A percentile compares a stretch with the other conserved stretches of the same genome.
Evolutionary conservation across 202 grass and related monocot genomes (phyloP).

Genomic region (Zizania palustris): DNA sequence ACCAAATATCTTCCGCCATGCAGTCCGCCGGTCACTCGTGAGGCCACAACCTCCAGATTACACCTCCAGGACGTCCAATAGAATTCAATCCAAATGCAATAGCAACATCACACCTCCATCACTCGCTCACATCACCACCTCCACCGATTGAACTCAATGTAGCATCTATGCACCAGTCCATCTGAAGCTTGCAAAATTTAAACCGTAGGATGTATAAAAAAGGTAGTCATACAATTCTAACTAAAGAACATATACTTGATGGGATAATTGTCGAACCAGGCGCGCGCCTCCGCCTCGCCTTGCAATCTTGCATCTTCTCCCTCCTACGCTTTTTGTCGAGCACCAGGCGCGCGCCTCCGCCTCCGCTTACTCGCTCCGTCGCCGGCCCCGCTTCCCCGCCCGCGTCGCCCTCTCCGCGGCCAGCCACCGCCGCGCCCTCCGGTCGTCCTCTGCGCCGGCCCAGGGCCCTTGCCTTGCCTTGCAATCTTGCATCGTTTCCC

Average conservation of each 20-base stretch:
- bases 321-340: constrained; percentile 37
- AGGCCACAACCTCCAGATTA: background rate
- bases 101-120: background rate
- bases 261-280: no score
- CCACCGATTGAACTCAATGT: background rate
- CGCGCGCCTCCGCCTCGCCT: background rate
- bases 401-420: no score
- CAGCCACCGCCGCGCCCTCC: no score
- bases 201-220: no score
- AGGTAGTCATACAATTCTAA: no score
- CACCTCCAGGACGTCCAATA: background rate
- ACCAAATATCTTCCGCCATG: background rate
- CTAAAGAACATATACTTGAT: no score
- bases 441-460: no score
- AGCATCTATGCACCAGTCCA: no score
- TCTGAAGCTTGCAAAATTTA: no score
- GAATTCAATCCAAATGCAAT: background rate
- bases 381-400: background rate
- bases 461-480: background rate
- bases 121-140: background rate
- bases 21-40: background rate
- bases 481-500: background rate
- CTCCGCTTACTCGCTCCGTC: background rate
- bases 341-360: constrained; percentile 24
- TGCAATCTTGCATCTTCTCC: background rate